Percentiles rank a stretch among this genome's conserved stretches.
phyloP scores from a whole-genome alignment of 2,329 filamentous ascomycete genomes.

The Fusarium verticillioides region DNA sequence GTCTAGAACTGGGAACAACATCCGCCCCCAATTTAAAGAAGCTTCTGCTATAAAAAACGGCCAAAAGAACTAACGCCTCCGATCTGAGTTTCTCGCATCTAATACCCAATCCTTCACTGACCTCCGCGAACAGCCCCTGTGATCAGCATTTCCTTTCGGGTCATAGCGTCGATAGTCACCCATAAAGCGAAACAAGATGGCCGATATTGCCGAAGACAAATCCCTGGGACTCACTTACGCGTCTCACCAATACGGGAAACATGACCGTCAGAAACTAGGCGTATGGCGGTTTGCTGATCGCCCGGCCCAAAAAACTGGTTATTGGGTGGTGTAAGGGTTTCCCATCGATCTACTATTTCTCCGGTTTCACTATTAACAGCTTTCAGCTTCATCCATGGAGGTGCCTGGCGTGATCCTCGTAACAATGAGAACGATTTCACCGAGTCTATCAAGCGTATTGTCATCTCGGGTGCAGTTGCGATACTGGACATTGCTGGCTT shows the following conservation, averaged over 20 bases:
- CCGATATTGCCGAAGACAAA: constrained; percentile 29
- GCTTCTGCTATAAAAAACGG: constrained; percentile 3
- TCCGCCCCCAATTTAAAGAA: constrained; percentile 1
- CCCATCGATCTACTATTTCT: not conserved
- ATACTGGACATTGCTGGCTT: constrained; percentile 65
- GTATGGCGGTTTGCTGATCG: constrained; percentile 54
- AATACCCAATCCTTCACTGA: constrained; percentile 7
- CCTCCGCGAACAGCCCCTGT: constrained; percentile 3
- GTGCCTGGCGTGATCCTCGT: constrained; percentile 70
- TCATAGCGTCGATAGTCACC: constrained; percentile 20
- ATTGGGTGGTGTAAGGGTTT: constrained; percentile 53
- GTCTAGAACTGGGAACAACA: constrained; percentile 10
- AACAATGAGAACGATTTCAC: constrained; percentile 59
- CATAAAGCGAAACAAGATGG: constrained; percentile 30
- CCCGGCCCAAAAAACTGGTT: constrained; percentile 30
- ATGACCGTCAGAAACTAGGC: constrained; percentile 58
- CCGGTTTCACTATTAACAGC: constrained; percentile 14
- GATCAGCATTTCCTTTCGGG: constrained; percentile 2
- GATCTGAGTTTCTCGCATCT: constrained; percentile 16
- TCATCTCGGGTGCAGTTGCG: constrained; percentile 44
- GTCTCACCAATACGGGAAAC: constrained; percentile 52
- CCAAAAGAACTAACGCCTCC: constrained; percentile 8
- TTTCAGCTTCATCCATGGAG: constrained; percentile 67
- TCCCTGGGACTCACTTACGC: constrained; percentile 45
- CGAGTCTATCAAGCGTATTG: constrained; percentile 57